Evolutionary conservation across 441 rosid genomes (phyloP), one percentile per base, ranked within the genome.

Genomic region (Arabidopsis hybrid): DNA sequence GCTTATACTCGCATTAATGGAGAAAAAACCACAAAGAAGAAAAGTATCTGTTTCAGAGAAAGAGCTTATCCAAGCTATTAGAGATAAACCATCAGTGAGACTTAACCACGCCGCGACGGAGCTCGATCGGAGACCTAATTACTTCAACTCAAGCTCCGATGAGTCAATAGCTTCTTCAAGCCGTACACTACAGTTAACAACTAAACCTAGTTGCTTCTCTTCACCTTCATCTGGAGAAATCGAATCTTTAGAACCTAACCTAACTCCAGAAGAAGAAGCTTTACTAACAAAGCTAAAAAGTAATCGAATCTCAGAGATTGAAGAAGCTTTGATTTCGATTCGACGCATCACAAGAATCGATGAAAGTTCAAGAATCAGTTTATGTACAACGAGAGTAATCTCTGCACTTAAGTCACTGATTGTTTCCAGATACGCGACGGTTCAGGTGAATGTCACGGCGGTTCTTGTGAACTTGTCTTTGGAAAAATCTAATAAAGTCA

Each of bases 401-500:
- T 80, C 85, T 11, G 77, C 84, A 7, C 64, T 95, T 0, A 77
- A 82, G 60, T 62, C 86, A 7, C 63, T 92, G 16, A 78, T 89
- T 55, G 46, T 67, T 3, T 91, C 98, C 3, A 81, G 85, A 73
- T 88, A 91, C 85, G 73, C 78, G 2, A 75, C 56, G 34, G 69
- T 92, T 72, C 97, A 92, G 71, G 96, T 86, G 65, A 92, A 92
- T 55, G 69, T 89, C 0, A 87, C 86, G 3, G 99, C 99, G 29
- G 84, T 85, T 26, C 31, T 95, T 10, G 97, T 95, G 57, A 95
- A 95, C 50, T 63, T 95, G 21, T 95, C 98, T 0, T 62, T 95
- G 12, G 93, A 86, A 71, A 86, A 81, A 77, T 70, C 59, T 6
- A 92, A 95, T 71, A 92, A 91, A 75, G 83, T 88, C 16, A 84